Evolutionary conservation across 2,329 filamentous ascomycete genomes (phyloP), one percentile per base, ranked within the genome.

Genomic region (Aspergillus melleus): DNA sequence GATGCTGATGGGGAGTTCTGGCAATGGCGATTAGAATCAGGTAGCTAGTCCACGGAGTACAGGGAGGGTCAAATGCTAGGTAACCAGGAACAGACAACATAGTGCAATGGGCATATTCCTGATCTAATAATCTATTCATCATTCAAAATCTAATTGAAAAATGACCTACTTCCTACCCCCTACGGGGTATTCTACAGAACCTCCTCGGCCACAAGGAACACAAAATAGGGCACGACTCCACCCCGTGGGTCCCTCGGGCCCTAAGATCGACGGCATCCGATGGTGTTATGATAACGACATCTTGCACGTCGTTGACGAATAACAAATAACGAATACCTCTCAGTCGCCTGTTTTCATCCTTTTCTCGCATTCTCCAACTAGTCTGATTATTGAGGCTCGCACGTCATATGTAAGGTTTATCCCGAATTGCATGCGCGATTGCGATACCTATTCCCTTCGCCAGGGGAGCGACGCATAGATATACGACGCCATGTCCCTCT

Each of bases 201-300:
- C 16, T 42, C 32, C 32, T 42, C 36, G 36, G 36, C 36, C 14
- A n/a, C 16, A 42, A 14, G 36, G 14, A 42, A n/a, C 14, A 42
- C 5, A 42, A 42, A 42, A 6, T 16, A 42, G 14, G 36, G 36
- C 36, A 42, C 32, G 32, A 14, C 32, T 36, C 32, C 11, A 36
- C 32, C 32, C 10, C 32, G 32, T 36, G 11, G 32, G 32, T 36
- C 32, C 32, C 11, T 11, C 32, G 32, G 32, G 32, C 32, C 32
- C 32, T 36, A 42, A n/a, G 36, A 42, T 42, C 36, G 36, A 42
- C 36, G 36, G 60, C 36, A 60, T 46, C 19, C 39, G 54, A 12
- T 55, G 29, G 26, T 29, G 30, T 39, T 42, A 11, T 22, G 24
- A 66, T 68, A 60, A 64, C 66, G 65, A 65, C 67, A 68, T 67